These are phyloP conservation scores for Sapria himalayana DNA, from an alignment of 345 rosid genomes.

Conservation along the genomic window DNA sequence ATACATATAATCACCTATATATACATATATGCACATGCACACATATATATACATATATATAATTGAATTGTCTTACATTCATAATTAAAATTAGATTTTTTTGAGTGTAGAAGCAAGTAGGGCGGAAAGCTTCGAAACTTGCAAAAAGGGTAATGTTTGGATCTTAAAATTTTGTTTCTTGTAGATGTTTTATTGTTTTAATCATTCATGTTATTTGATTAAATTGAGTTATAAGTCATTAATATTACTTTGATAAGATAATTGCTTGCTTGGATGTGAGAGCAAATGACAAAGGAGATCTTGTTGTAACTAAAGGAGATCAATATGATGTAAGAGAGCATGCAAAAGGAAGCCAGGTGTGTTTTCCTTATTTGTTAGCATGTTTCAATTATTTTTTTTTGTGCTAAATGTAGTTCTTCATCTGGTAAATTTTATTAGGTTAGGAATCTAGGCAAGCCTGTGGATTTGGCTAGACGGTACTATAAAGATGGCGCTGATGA, in stretches of 20 bases:
- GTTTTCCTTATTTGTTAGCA: background rate
- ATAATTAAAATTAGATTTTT: too few relatives aligned
- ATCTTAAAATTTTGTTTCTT: constrained; percentile 3
- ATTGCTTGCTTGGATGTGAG: constrained; percentile 99
- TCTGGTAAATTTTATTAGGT: constrained; percentile 28
- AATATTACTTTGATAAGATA: constrained; percentile 30
- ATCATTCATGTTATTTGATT: background rate
- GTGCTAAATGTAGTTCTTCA: background rate
- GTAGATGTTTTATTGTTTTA: background rate
- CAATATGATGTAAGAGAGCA: constrained; percentile 86
- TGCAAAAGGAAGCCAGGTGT: constrained; percentile 72
- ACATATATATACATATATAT: too few relatives aligned
- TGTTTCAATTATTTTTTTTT: background rate
- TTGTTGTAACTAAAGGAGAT: constrained; percentile 94
- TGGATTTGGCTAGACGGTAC: constrained; percentile 77
- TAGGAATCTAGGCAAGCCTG: constrained; percentile 96
- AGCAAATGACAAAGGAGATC: constrained; percentile 83
- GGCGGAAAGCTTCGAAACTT: constrained; percentile 60
- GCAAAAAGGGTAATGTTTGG: constrained; percentile 67
- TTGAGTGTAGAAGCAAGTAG: constrained; percentile 57
- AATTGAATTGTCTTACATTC: too few relatives aligned
- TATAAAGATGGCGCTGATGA: constrained; percentile 92
- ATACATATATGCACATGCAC: too few relatives aligned
- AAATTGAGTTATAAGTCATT: background rate
- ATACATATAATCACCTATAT: too few relatives aligned